Conservation (phyloP, 1,284 basidiomycete species). For the Ganoderma sinense region DNA sequence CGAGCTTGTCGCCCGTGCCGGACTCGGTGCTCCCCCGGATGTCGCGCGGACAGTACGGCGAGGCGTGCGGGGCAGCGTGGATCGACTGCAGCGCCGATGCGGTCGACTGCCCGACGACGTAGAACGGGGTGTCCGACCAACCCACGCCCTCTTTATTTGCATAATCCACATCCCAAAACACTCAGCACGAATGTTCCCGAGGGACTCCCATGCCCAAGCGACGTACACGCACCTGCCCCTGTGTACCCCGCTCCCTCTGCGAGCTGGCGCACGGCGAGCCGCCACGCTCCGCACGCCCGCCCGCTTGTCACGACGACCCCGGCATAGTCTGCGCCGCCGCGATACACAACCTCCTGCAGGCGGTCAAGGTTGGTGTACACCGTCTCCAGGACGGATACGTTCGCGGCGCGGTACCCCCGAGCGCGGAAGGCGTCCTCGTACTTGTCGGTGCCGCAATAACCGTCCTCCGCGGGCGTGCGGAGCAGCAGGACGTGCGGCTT, state of each 20-base stretch:
- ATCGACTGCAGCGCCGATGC: constrained; percentile 53
- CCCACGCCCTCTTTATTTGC: background rate
- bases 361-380: constrained; percentile 53
- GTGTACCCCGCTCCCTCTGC: background rate
- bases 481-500: constrained; percentile 56
- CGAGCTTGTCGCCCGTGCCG: constrained; percentile 74
- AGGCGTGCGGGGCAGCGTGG: constrained; percentile 40
- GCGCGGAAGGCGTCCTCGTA: constrained; percentile 35
- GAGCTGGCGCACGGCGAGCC: constrained; percentile 23
- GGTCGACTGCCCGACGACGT: constrained; percentile 76
- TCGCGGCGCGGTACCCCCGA: constrained; percentile 53
- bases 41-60: constrained; percentile 46
- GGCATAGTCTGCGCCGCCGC: constrained; percentile 39
- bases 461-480: constrained; percentile 52
- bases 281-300: constrained; percentile 75
- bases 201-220: background rate
- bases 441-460: constrained; percentile 32
- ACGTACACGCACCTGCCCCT: background rate
- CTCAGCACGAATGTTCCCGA: background rate
- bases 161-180: background rate
- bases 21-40: constrained; percentile 62
- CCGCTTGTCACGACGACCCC: constrained; percentile 81
- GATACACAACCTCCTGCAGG: constrained; percentile 53
- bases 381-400: constrained; percentile 75
- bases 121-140: constrained; percentile 60